Conservation (phyloP, 164 flowering plant species). For the Macadamia tetraphylla region DNA sequence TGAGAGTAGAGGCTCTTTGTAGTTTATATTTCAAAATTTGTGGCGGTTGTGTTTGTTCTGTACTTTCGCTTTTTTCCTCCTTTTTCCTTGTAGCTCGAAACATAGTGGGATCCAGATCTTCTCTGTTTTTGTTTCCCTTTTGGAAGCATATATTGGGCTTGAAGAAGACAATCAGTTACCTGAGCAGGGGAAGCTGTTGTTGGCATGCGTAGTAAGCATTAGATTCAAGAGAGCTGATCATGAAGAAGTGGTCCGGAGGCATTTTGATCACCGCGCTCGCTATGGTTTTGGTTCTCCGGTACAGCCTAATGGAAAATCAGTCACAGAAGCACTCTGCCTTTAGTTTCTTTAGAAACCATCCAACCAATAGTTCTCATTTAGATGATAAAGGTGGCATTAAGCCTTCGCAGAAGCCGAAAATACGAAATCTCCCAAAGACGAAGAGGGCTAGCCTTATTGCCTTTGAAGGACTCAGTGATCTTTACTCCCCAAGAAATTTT, state of each 20-base stretch:
- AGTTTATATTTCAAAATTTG: too few species aligned
- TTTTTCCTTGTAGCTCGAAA: neutral
- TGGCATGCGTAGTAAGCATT: neutral
- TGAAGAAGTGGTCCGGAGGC: slow-evolving; percentile 87
- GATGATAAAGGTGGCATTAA: slow-evolving; percentile 3
- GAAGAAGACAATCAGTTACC: neutral
- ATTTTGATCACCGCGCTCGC: slow-evolving; percentile 44
- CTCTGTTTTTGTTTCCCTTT: neutral
- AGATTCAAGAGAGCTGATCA: slow-evolving; percentile 3
- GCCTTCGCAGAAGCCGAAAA: slow-evolving; percentile 12
- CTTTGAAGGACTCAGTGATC: slow-evolving; percentile 48
- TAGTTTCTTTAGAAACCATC: slow-evolving; percentile 42
- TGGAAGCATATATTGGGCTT: neutral
- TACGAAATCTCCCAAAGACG: slow-evolving; percentile 14
- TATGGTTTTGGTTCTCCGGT: slow-evolving; percentile 48
- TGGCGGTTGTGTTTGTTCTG: neutral
- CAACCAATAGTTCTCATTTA: slow-evolving; percentile 14
- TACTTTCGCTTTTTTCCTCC: neutral
- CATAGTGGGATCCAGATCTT: neutral
- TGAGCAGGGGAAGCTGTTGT: too few species aligned
- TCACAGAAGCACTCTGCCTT: slow-evolving; percentile 47
- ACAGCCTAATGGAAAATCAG: slow-evolving; percentile 33
- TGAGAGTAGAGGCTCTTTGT: neutral
- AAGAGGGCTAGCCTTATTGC: slow-evolving; percentile 33
- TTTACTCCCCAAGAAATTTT: slow-evolving; percentile 31